phyloP scores from a whole-genome alignment of 2,329 filamentous ascomycete genomes.

The Penicillium hesseltinei region DNA sequence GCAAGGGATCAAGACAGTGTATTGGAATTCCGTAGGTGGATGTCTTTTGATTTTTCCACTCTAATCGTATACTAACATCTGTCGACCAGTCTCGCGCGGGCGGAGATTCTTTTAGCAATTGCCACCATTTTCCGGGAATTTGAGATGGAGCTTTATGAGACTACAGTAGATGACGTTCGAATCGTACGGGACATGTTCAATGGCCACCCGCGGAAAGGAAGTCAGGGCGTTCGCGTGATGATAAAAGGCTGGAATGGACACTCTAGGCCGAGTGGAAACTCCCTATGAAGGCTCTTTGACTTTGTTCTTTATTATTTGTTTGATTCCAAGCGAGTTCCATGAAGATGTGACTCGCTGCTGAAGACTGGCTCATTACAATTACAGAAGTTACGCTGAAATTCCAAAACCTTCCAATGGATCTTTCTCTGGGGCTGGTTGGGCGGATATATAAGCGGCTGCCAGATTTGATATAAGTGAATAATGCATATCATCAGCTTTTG shows the following conservation, averaged over 20 bases:
- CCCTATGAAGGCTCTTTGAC: not conserved
- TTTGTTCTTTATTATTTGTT: not conserved
- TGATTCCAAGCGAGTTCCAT: not conserved
- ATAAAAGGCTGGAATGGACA: constrained; percentile 4
- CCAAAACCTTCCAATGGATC: not conserved
- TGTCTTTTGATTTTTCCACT: not conserved
- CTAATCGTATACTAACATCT: not conserved
- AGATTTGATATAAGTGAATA: not conserved
- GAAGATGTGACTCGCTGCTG: not conserved
- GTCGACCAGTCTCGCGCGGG: constrained; percentile 30
- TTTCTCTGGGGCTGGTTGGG: not conserved
- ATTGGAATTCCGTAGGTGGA: constrained; percentile 44
- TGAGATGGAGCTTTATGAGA: constrained; percentile 33
- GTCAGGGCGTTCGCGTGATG: constrained; percentile 22
- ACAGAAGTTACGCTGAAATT: not conserved
- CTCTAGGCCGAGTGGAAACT: not conserved
- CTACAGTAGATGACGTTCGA: constrained; percentile 31
- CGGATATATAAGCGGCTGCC: not conserved
- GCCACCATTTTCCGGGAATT: constrained; percentile 32
- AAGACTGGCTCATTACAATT: not conserved
- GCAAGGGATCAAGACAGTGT: constrained; percentile 46
- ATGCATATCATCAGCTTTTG: not conserved
- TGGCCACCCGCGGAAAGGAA: constrained; percentile 14
- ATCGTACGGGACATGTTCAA: constrained; percentile 28
- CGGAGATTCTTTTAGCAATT: constrained; percentile 34